A percentile compares a stretch with the other conserved stretches of the same genome.
phyloP scores from a whole-genome alignment of 371 early-diverging fungal species.

The Actinomucor elegans region DNA sequence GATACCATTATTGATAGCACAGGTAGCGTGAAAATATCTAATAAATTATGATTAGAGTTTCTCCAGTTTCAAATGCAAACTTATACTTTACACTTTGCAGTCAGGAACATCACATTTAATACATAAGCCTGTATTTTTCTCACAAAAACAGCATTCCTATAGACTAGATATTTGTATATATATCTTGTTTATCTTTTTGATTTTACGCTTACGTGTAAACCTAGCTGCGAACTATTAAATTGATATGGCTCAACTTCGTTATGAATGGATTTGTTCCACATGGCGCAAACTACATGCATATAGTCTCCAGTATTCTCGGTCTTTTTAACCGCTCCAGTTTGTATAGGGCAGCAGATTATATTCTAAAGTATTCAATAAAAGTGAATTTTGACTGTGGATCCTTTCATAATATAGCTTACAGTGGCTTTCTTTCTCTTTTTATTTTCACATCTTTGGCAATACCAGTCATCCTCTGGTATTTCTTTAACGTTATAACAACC shows the following conservation, averaged over 20 bases:
- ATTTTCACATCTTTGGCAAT: conserved; percentile 54
- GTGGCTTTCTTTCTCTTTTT: conserved; percentile 32
- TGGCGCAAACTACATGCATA: conserved; percentile 61
- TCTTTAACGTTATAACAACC: conserved; percentile 50
- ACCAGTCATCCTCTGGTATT: conserved; percentile 56
- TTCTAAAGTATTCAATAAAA: conserved; percentile 26
- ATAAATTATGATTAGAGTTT: neutral
- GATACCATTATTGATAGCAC: conserved; percentile 28
- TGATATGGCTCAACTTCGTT: conserved; percentile 42
- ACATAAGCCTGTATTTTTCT: conserved; percentile 32
- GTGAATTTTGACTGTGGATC: neutral
- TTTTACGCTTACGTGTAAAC: conserved; percentile 22
- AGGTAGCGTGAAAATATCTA: conserved; percentile 42
- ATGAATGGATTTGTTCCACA: conserved; percentile 45
- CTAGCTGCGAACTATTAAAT: conserved; percentile 22
- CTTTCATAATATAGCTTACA: conserved; percentile 19
- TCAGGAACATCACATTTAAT: conserved; percentile 30
- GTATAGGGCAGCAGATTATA: conserved; percentile 50
- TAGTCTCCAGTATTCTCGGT: conserved; percentile 50
- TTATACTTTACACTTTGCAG: conserved; percentile 31
- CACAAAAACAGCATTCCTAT: conserved; percentile 36
- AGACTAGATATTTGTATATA: neutral
- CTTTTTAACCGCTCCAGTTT: conserved; percentile 52
- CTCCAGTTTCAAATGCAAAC: neutral
- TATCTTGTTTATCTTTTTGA: neutral